Conservation (phyloP, 2,329 filamentous ascomycete species). For the Knufia petricola region DNA sequence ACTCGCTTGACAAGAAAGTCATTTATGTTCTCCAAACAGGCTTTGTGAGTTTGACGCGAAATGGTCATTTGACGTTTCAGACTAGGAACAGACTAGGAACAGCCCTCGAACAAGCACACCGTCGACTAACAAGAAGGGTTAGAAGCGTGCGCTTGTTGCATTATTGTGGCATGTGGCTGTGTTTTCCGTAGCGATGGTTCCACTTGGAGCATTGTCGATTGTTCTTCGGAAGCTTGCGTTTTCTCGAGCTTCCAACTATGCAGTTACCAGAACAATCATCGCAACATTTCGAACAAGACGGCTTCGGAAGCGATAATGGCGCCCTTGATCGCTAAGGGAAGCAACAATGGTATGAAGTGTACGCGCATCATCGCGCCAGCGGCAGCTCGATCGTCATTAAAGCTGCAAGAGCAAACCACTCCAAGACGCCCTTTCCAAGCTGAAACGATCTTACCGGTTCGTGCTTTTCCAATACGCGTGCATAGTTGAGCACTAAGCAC, state of each 20-base stretch:
- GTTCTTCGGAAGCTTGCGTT: too few relatives aligned
- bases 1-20: not conserved
- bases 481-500: constrained; percentile 1
- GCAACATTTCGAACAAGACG: too few relatives aligned
- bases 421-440: not conserved
- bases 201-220: too few relatives aligned
- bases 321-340: constrained; percentile 1
- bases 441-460: constrained; percentile 9
- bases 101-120: too few relatives aligned
- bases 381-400: not conserved
- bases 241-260: too few relatives aligned
- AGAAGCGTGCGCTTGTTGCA: too few relatives aligned
- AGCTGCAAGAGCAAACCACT: not conserved
- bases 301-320: too few relatives aligned
- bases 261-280: too few relatives aligned
- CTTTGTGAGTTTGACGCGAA: not conserved
- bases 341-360: not conserved
- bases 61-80: not conserved
- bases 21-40: not conserved
- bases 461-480: constrained; percentile 2
- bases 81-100: too few relatives aligned
- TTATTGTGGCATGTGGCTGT: too few relatives aligned
- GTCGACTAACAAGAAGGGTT: too few relatives aligned
- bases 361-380: not conserved
- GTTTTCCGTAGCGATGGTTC: too few relatives aligned